phyloP scores from a whole-genome alignment of 129 eudicot genomes.

The Ambrosia trifida region DNA sequence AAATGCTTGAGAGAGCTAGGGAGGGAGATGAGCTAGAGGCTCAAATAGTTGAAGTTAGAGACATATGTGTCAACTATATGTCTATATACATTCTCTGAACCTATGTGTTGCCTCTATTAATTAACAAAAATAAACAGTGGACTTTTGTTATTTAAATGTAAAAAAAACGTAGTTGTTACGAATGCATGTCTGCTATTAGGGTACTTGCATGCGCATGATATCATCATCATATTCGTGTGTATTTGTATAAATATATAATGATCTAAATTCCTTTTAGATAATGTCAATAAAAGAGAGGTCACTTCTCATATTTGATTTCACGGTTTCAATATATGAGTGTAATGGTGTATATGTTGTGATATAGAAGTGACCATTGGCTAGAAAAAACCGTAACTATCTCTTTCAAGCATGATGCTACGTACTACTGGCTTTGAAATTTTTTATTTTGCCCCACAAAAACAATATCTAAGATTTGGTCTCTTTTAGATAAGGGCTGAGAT shows the following conservation, averaged over 20 bases:
- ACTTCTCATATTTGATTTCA: background rate
- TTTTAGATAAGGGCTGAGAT: background rate
- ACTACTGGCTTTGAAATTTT: too few relatives aligned
- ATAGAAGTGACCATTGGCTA: too few relatives aligned
- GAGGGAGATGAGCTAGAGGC: too few relatives aligned
- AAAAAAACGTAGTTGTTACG: background rate
- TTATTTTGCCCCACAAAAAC: too few relatives aligned
- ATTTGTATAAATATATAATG: background rate
- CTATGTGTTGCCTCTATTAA: background rate
- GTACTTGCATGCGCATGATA: conserved; percentile 16
- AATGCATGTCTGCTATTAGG: background rate
- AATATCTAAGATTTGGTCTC: background rate
- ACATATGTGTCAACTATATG: background rate
- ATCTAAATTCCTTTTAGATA: background rate
- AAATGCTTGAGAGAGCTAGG: background rate
- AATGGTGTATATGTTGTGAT: too few relatives aligned
- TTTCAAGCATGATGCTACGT: too few relatives aligned
- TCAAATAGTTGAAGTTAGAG: background rate
- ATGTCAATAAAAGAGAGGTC: background rate
- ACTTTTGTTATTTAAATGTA: conserved; percentile 4
- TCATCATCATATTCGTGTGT: background rate
- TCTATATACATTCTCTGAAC: background rate
- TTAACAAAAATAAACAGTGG: conserved; percentile 2
- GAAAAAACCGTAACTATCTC: too few relatives aligned
- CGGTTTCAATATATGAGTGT: background rate